Conservation (phyloP, 2,329 filamentous ascomycete species). For the Fusarium caatingaense region DNA sequence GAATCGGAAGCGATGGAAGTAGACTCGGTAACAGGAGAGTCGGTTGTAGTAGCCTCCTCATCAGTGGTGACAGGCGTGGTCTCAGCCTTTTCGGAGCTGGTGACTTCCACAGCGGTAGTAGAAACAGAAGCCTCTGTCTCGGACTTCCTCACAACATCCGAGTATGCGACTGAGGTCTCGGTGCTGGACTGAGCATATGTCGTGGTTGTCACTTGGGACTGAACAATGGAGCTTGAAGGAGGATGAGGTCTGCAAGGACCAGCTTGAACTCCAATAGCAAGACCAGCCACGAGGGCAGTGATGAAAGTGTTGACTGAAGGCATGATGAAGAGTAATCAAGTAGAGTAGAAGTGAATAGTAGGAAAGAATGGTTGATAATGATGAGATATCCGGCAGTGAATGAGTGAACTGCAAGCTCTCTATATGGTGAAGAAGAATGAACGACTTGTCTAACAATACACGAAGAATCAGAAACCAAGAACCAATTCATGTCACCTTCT, state of each 20-base stretch:
- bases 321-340: conserved; percentile 11
- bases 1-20: not conserved
- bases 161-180: conserved; percentile 12
- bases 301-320: conserved; percentile 27
- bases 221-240: conserved; percentile 4
- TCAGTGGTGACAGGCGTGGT: not conserved
- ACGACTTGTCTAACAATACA: conserved; percentile 11
- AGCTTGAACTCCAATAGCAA: conserved; percentile 28
- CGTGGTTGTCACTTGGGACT: conserved; percentile 3
- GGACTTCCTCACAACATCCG: not conserved
- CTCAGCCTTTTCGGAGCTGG: conserved; percentile 12
- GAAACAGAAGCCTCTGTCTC: not conserved
- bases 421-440: conserved; percentile 27
- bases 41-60: conserved; percentile 4
- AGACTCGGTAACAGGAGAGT: not conserved
- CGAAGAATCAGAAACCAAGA: conserved; percentile 1
- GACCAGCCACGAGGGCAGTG: conserved; percentile 29
- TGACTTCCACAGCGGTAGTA: conserved; percentile 12
- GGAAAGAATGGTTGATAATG: not conserved
- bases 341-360: conserved; percentile 2
- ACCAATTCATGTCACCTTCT: conserved; percentile 8
- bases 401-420: conserved; percentile 32
- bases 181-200: not conserved
- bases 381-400: conserved; percentile 18
- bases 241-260: conserved; percentile 33